A percentile compares a stretch with the other conserved stretches of the same genome.
phyloP scores from a whole-genome alignment of 345 rosid species.

The Syzygium grande region DNA sequence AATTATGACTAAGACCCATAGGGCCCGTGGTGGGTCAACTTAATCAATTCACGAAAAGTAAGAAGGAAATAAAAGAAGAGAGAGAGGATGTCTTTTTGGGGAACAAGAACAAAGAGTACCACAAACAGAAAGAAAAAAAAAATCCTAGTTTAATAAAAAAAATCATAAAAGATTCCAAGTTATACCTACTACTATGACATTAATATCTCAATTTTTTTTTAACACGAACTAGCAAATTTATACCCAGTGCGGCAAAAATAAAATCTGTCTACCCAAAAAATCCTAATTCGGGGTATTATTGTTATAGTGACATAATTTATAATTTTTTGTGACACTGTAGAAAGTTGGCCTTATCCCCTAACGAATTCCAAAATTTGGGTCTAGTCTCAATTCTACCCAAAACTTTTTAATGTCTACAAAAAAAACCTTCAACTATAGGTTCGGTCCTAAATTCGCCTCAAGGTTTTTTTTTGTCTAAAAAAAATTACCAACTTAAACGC shows the following conservation, averaged over 20 bases:
- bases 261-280: neutral
- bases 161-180: neutral
- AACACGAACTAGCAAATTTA: neutral
- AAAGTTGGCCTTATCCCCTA: neutral
- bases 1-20: neutral
- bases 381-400: no score
- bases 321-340: neutral
- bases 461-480: no score
- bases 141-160: neutral
- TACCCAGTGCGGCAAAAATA: rapidly evolving
- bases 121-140: neutral
- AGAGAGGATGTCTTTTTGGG: neutral
- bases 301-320: neutral
- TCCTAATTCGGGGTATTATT: neutral
- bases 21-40: neutral
- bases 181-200: no score
- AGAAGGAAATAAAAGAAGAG: neutral
- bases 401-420: no score
- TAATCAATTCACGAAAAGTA: neutral
- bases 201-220: neutral
- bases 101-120: neutral
- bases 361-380: no score
- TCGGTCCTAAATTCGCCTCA: no score
- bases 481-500: no score
- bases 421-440: no score